Base-by-base conservation (phyloP, 768 basidiomycete species). In the Suillus subalutaceus region DNA sequence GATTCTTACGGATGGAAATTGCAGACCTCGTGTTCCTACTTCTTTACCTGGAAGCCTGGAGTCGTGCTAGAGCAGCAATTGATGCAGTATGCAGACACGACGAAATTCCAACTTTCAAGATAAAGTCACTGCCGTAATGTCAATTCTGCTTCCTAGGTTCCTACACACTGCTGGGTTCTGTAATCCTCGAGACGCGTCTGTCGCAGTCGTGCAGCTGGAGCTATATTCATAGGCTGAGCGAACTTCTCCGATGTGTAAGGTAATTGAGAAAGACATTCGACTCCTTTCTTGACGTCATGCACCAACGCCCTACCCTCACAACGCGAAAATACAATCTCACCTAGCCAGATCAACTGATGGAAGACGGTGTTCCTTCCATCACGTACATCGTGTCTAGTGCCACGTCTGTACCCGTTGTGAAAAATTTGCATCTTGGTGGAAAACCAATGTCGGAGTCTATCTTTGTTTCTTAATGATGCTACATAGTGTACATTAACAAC, bases 21-120 rank as follows among this genome's bases (percentile, higher is more conserved):
- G 30, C 46, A 62, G 61, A 18, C 15, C 26, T 62, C 41, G 8
- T 23, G 6, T 71, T 69, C 46, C n/a, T 69, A 6, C 26, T 57
- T n/a, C 26, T 26, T n/a, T 63, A 63, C 53, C 68, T 71, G 15
- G 48, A 71, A 30, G 59, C 44, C 12, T 40, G 5, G 35, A 35
- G 6, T 55, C 65, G 62, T 40, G 65, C 71, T 12, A 68, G 67
- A 43, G 65, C 55, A 6, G 68, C 71, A 46, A 35, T 35, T 6
- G 35, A 35, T 6, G 35, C 35, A 35, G 35, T 35, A 35, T 48
- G 41, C 30, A n/a, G 57, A 67, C 16, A 35, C 12, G 26, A 30
- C 16, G 2, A 20, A 32, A 62, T 46, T 38, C 43, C 3, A 35
- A 48, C 20, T 62, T 10, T 32, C n/a, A 62, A n/a, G 23, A 62